These are phyloP conservation scores for Globisporangium solare DNA, from an alignment of 352 stramenopile genomes.

Conservation along the genomic window DNA sequence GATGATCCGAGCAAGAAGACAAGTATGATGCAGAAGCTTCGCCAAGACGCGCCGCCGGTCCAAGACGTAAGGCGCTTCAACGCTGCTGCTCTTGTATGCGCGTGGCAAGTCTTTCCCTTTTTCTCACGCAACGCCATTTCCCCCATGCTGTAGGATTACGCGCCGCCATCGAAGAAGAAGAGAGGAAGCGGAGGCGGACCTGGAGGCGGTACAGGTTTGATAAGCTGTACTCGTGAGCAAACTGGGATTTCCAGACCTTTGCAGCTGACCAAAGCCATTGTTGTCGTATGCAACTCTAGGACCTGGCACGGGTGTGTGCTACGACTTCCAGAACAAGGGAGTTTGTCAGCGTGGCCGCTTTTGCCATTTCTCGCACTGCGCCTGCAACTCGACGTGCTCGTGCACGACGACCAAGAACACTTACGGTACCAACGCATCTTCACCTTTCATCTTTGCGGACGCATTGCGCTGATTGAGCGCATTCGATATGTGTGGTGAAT, in stretches of 20 bases:
- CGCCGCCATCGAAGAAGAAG: constrained; percentile 64
- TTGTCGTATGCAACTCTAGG: constrained; percentile 13
- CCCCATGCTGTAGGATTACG: constrained; percentile 38
- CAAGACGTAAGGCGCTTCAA: constrained; percentile 30
- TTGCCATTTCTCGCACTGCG: constrained; percentile 86
- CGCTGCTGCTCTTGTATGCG: not conserved
- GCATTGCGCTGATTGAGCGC: not conserved
- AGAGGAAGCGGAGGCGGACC: constrained; percentile 25
- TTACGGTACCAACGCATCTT: constrained; percentile 43
- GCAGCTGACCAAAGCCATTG: not conserved
- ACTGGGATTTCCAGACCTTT: not conserved
- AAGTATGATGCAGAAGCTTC: constrained; percentile 26
- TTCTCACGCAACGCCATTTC: no score
- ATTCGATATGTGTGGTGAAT: no score
- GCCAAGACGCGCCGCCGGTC: constrained; percentile 24
- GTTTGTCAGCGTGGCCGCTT: constrained; percentile 78
- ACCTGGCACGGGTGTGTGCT: constrained; percentile 75
- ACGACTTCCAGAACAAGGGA: constrained; percentile 88
- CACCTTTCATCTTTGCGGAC: no score
- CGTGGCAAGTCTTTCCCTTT: not conserved
- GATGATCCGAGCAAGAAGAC: constrained; percentile 62
- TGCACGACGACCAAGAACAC: constrained; percentile 82
- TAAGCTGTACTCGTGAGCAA: not conserved
- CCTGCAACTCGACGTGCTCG: constrained; percentile 81
- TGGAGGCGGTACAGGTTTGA: constrained; percentile 10